Base-by-base conservation (phyloP, 2,329 filamentous ascomycete genomes). In the Clonostachys rhizophaga region DNA sequence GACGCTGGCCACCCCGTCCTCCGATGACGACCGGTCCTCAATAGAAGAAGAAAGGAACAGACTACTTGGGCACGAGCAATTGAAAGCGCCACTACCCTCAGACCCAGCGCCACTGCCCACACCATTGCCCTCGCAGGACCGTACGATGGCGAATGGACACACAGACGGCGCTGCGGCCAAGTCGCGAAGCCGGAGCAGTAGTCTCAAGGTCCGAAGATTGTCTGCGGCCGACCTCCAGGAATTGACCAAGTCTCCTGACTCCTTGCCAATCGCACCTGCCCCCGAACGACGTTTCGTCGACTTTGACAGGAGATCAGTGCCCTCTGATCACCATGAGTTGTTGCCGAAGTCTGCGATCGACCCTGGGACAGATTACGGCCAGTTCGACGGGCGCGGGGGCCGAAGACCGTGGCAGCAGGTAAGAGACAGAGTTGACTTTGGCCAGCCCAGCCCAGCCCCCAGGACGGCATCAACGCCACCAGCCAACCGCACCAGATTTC, bases 151-250 rank as follows among this genome's bases (percentile, higher is more conserved):
- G 5, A 24, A 20, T 11, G 46, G 40, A 5, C 40, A 44, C 40
- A 43, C 47, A 33, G 52, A 51, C 17, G 42, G 40, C n/a, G 20
- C 44, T n/a, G 34, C 51, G 16, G 24, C 40, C 10, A 56, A 52
- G 40, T 46, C 50, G 10, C 37, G 50, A 24, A 52, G 45, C 36
- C 54, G 56, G 10, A 53, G 59, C 35, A 58, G 58, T 42, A 58
- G 58, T 18, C 65, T 58, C 50, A 60, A 55, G 37, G 63, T 81
- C 42, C 71, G 76, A 47, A 74, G 78, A 36, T 67, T 84, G 24
- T 81, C 80, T 0, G 76, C 76, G 8, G 75, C 70, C 36, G 77
- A 82, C 55, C 81, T 84, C 58, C 74, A 80, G 46, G 75, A 79
- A 49, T 63, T 85, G 49, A 74, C 77, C 13, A 74, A 71, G 30